Conservation (phyloP, 192 early-diverging fungal species). For the Tieghemiomyces parasiticus region DNA sequence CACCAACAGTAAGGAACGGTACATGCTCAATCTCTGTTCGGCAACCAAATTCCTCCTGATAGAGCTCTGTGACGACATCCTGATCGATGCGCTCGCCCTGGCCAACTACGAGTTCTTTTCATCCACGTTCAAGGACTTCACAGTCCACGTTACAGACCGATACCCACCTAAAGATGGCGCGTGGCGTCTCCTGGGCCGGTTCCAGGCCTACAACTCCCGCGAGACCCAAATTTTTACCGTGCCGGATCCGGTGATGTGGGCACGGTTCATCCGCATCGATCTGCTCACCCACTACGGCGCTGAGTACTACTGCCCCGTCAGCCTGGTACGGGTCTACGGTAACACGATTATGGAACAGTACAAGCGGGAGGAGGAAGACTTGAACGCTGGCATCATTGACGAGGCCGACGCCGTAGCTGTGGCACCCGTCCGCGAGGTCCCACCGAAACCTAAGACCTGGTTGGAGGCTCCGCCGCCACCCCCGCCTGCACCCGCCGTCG, state of each 20-base stretch:
- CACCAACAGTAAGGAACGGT: conserved; percentile 82
- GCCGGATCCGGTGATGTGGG: conserved; percentile 53
- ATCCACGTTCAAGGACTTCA: conserved; percentile 78
- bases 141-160: conserved; percentile 54
- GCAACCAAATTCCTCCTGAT: conserved; percentile 75
- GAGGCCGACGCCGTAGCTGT: conserved; percentile 6
- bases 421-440: conserved; percentile 6
- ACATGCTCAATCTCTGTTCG: conserved; percentile 87
- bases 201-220: conserved; percentile 70
- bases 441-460: neutral
- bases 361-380: conserved; percentile 36
- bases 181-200: conserved; percentile 74
- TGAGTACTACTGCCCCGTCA: conserved; percentile 92
- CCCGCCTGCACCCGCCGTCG: neutral
- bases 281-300: conserved; percentile 77
- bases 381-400: conserved; percentile 5
- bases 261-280: conserved; percentile 75
- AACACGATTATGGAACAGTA: conserved; percentile 86
- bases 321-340: conserved; percentile 73
- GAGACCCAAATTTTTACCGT: conserved; percentile 83
- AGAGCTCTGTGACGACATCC: conserved; percentile 87
- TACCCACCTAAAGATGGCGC: conserved; percentile 60
- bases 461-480: neutral
- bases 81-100: conserved; percentile 76
- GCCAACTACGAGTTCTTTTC: conserved; percentile 98